Evolutionary conservation across 306 rosid species (phyloP).

Genomic region (Dryas octopetala): DNA sequence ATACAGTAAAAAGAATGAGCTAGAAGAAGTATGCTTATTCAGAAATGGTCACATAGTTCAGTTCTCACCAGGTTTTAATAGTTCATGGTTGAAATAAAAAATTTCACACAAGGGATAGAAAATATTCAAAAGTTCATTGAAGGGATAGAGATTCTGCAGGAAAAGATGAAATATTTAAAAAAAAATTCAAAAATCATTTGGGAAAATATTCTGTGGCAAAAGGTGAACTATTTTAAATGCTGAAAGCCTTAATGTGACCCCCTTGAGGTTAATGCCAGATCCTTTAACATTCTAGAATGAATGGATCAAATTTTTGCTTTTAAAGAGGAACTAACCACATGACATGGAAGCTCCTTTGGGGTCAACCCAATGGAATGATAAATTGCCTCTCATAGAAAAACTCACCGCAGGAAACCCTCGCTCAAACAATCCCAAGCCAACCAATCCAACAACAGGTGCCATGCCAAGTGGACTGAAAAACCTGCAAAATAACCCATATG

Average conservation of each 20-base stretch:
- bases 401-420: conserved; percentile 86
- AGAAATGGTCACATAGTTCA: conserved; percentile 3
- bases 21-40: conserved; percentile 15
- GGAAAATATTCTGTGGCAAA: too few species aligned
- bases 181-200: too few species aligned
- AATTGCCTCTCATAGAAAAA: conserved; percentile 18
- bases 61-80: conserved; percentile 9
- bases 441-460: conserved; percentile 97
- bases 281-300: background rate
- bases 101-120: too few species aligned
- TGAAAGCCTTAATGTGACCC: background rate
- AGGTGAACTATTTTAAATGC: background rate
- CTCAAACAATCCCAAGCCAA: conserved; percentile 85
- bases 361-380: background rate
- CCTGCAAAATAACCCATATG: conserved; percentile 43
- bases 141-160: background rate
- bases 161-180: background rate
- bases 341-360: conserved; percentile 7
- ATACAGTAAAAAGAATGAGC: conserved; percentile 11
- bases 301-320: background rate
- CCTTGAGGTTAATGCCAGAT: background rate
- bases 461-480: conserved; percentile 98
- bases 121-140: background rate
- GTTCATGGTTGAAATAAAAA: too few species aligned
- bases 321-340: background rate